Percentiles rank a stretch among this genome's conserved stretches.
Conservation (phyloP, 306 rosid species). For the Rosa chinensis region DNA sequence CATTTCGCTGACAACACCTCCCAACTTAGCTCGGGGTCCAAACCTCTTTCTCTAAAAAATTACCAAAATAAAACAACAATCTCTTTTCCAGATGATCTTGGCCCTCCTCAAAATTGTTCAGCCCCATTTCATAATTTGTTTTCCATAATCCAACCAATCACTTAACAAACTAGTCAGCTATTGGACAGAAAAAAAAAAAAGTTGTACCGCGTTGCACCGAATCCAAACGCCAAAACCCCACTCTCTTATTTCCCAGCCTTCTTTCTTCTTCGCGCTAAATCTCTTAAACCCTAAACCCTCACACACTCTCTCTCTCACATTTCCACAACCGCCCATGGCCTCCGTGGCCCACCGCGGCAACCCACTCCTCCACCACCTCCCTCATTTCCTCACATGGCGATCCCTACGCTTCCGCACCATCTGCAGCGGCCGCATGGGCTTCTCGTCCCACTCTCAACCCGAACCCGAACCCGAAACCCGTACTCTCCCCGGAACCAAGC, state of each 20-base stretch:
- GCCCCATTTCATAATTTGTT: too few species aligned
- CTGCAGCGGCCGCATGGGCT: constrained; percentile 64
- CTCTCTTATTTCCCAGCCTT: neutral
- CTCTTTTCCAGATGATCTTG: neutral
- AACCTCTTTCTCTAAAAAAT: too few species aligned
- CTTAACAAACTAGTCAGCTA: too few species aligned
- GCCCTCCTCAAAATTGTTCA: neutral
- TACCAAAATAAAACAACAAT: neutral
- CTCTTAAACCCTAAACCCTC: constrained; percentile 52
- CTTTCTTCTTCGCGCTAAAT: constrained; percentile 9
- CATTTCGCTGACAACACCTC: too few species aligned
- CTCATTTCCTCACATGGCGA: constrained; percentile 55
- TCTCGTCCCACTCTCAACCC: constrained; percentile 46
- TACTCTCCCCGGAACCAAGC: constrained; percentile 37
- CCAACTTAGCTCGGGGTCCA: too few species aligned
- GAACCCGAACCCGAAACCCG: constrained; percentile 31
- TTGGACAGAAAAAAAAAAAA: neutral
- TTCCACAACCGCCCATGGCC: constrained; percentile 37
- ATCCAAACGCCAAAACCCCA: neutral
- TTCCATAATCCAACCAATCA: neutral
- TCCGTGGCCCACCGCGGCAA: constrained; percentile 42
- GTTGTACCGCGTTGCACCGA: neutral
- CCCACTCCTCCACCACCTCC: constrained; percentile 49
- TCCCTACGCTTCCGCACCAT: constrained; percentile 47
- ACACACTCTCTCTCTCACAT: neutral